Base-by-base conservation (phyloP, 768 basidiomycete genomes). In the Kwoniella europaea region DNA sequence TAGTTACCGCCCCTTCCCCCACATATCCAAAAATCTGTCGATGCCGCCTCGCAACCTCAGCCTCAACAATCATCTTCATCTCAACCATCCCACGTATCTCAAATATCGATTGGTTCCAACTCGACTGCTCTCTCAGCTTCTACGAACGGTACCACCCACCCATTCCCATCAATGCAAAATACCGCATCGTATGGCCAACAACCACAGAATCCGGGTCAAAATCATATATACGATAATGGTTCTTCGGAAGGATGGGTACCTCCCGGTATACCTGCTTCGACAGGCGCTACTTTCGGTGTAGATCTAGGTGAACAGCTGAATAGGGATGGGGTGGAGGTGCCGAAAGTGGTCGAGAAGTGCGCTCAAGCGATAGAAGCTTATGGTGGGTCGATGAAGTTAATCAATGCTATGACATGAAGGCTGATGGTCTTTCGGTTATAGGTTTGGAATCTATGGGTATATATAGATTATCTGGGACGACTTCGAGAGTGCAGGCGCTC, bases 301-400 rank as follows among this genome's bases (percentile, higher is more conserved):
- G 92, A 93, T 81, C 88, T 99, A 41, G 90, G 90, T 0, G 94
- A 96, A 79, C 95, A 98, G 83, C 93, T 98, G 90, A 81, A 85
- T n/a, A 87, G 97, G 72, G 94, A 98, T 85, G 90, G 88, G 68
- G 90, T 90, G 35, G 96, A 99, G 73, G 89, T 98, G 13, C 97
- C 97, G 12, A 87, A 85, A 5, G 90, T 99, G 59, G 86, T 98
- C 83, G 87, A 89, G 74, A 95, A 94, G 82, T 98, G 95, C 76
- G 92, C 92, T 69, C 87, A 90, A 76, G 91, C 93, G 41, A 97
- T 99, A 72, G 97, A 98, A 85, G 91, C 89, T 81, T 87, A 94
- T 76, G 96, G 97, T 84, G 52, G 62, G 82, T 74, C 1, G 4
- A 15, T 54, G 10, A 15, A 12, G 12, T 10, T 13, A 43, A 57